Evolutionary conservation across 306 rosid genomes (phyloP).

Genomic region (Sophora flavescens): DNA sequence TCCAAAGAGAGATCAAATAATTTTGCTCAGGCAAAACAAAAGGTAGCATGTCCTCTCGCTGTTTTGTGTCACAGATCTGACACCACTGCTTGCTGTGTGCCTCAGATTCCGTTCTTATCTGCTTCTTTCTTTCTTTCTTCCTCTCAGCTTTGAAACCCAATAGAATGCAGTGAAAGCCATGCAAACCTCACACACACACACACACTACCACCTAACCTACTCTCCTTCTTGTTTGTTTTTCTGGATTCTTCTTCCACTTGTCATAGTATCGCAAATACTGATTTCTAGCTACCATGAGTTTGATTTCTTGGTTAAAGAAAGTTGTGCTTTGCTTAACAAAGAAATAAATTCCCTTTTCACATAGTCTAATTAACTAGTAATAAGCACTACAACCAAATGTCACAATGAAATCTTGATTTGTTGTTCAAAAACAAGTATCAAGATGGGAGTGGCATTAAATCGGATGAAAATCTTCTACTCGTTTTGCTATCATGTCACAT

Average conservation of each 20-base stretch:
- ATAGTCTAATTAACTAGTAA: slow-evolving; percentile 7
- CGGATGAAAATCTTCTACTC: too few species aligned
- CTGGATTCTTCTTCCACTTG: slow-evolving; percentile 15
- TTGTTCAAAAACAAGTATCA: neutral
- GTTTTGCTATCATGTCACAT: too few species aligned
- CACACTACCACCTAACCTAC: neutral
- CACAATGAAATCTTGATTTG: neutral
- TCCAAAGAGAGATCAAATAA: slow-evolving; percentile 58
- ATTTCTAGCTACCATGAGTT: slow-evolving; percentile 9
- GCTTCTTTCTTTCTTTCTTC: neutral
- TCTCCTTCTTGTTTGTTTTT: slow-evolving; percentile 23
- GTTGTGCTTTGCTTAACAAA: neutral
- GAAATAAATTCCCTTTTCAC: neutral
- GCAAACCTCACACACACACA: slow-evolving; percentile 45
- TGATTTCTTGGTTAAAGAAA: slow-evolving; percentile 13
- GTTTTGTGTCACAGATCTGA: slow-evolving; percentile 62
- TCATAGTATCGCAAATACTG: neutral
- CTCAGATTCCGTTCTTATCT: slow-evolving; percentile 68
- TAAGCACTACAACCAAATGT: neutral
- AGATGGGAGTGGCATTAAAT: neutral
- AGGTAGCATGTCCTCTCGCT: slow-evolving; percentile 57
- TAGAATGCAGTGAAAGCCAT: slow-evolving; percentile 45
- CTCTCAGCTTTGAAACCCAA: slow-evolving; percentile 38
- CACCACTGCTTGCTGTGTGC: slow-evolving; percentile 48
- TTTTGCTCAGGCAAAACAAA: slow-evolving; percentile 55